These are phyloP conservation scores for Daldinia decipiens DNA, from an alignment of 495 filamentous ascomycete genomes.

Conservation along the genomic window DNA sequence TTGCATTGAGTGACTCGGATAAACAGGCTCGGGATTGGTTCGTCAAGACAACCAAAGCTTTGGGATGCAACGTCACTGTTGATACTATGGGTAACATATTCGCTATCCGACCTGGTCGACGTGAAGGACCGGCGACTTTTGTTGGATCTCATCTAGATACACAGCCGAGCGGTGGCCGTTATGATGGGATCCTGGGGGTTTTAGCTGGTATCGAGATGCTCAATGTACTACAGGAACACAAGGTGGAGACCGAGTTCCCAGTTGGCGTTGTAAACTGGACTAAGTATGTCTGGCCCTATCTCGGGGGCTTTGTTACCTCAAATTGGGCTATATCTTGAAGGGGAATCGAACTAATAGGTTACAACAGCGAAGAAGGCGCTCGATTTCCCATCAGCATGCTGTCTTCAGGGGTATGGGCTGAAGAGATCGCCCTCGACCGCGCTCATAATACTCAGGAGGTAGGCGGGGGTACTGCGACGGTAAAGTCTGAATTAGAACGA, in stretches of 20 bases:
- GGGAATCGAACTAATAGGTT: conserved; percentile 41
- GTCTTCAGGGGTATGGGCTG: conserved; percentile 81
- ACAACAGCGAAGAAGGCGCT: conserved; percentile 75
- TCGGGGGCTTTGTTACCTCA: background rate
- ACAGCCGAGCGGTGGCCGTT: conserved; percentile 78
- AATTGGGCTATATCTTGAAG: background rate
- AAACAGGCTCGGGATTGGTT: conserved; percentile 82
- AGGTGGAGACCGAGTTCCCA: conserved; percentile 74
- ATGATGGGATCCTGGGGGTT: conserved; percentile 82
- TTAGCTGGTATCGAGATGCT: conserved; percentile 77
- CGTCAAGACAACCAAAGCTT: conserved; percentile 66
- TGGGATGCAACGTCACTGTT: conserved; percentile 67
- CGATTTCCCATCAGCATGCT: conserved; percentile 83
- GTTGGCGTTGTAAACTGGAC: conserved; percentile 85
- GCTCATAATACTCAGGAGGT: conserved; percentile 71
- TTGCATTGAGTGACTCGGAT: conserved; percentile 76
- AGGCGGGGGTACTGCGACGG: conserved; percentile 62
- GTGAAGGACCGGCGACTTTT: conserved; percentile 61
- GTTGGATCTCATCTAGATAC: conserved; percentile 82
- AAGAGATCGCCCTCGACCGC: conserved; percentile 67
- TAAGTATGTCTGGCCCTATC: conserved; percentile 60
- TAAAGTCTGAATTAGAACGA: conserved; percentile 73
- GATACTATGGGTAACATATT: conserved; percentile 75
- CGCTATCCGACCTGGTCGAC: conserved; percentile 69
- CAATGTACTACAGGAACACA: conserved; percentile 72